phyloP scores from a whole-genome alignment of 306 rosid genomes.

The Luffa aegyptiaca region DNA sequence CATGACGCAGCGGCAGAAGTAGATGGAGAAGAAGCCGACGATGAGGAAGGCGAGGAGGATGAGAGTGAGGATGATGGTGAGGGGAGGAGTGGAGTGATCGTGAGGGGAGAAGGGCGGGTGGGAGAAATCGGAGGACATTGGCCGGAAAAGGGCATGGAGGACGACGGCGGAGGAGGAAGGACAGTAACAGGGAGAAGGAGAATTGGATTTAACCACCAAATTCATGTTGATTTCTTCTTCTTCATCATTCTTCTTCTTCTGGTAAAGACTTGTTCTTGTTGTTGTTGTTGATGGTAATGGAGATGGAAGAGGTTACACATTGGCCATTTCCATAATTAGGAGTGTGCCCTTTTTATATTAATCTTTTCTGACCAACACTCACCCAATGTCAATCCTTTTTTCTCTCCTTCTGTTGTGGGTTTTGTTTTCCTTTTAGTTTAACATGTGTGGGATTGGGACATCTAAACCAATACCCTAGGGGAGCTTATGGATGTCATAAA shows the following conservation, averaged over 20 bases:
- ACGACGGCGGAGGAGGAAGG: neutral
- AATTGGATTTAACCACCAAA: neutral
- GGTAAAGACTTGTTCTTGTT: neutral
- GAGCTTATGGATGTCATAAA: no score
- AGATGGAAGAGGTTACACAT: neutral
- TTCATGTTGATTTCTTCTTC: neutral
- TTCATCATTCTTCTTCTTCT: neutral
- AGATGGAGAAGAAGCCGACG: constrained; percentile 32
- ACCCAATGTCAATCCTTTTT: neutral
- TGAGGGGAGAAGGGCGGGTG: neutral
- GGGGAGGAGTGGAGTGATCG: constrained; percentile 17
- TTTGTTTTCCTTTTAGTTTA: neutral
- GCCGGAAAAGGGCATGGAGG: neutral
- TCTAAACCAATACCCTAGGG: no score
- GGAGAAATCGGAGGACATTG: neutral
- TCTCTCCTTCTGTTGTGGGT: neutral
- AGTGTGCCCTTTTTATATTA: neutral
- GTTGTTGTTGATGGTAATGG: neutral
- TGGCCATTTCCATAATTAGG: neutral
- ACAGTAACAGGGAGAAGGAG: neutral
- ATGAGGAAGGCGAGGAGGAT: constrained; percentile 31
- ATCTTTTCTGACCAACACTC: neutral
- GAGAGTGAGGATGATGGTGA: constrained; percentile 32
- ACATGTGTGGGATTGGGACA: neutral
- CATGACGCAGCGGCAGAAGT: constrained; percentile 35